Conservation (phyloP, 768 basidiomycete species). For the Termitomyces sp. region DNA sequence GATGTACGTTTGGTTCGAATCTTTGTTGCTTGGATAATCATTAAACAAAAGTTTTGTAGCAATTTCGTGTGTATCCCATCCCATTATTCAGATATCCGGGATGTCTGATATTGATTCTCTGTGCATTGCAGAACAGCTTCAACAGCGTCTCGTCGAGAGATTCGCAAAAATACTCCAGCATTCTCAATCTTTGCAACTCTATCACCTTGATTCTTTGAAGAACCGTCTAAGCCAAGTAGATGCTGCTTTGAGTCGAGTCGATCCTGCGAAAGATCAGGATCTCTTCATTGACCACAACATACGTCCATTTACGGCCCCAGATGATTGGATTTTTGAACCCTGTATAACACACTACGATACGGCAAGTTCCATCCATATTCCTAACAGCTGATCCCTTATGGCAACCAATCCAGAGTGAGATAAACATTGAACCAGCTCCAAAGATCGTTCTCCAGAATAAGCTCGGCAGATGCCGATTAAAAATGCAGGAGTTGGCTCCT, state of each 20-base stretch:
- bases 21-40: neutral
- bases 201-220: constrained; percentile 57
- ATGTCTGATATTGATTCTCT: neutral
- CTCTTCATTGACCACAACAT: constrained; percentile 72
- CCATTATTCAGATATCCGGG: neutral
- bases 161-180: constrained; percentile 51
- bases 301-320: constrained; percentile 57
- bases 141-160: constrained; percentile 53
- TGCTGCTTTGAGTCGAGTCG: constrained; percentile 43
- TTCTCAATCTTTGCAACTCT: constrained; percentile 53
- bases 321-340: constrained; percentile 73
- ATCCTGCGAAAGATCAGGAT: constrained; percentile 57
- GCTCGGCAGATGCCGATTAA: constrained; percentile 51
- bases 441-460: constrained; percentile 83
- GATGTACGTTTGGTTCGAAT: constrained; percentile 44
- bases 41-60: constrained; percentile 33
- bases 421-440: constrained; percentile 63
- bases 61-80: constrained; percentile 47
- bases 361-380: constrained; percentile 30
- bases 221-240: constrained; percentile 42
- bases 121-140: constrained; percentile 57
- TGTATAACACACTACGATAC: constrained; percentile 73
- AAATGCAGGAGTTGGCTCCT: constrained; percentile 58
- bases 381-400: neutral
- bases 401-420: constrained; percentile 38